Evolutionary conservation across 495 filamentous ascomycete genomes (phyloP).

Genomic region (Penicillium cinerascens): DNA sequence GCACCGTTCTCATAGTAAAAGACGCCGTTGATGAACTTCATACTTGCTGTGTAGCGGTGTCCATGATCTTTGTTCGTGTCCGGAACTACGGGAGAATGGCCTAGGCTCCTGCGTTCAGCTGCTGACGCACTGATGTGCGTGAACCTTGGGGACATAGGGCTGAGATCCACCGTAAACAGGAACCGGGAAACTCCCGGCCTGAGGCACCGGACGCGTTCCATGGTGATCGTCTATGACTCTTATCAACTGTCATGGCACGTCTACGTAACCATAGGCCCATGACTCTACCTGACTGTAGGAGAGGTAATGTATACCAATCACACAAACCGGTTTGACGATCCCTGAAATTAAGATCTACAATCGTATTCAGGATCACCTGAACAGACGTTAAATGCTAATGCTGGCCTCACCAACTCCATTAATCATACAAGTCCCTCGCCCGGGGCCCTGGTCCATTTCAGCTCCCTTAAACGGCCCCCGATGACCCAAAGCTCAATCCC

Average conservation of each 20-base stretch:
- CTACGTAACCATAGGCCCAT: too few species aligned
- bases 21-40: not conserved
- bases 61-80: not conserved
- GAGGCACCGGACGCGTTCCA: not conserved
- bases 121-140: conserved; percentile 19
- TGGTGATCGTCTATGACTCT: not conserved
- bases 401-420: not conserved
- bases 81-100: not conserved
- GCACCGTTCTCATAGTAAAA: not conserved
- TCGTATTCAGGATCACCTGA: not conserved
- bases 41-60: not conserved
- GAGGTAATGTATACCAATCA: too few species aligned
- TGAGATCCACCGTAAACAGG: conserved; percentile 1
- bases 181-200: not conserved
- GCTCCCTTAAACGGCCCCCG: conserved; percentile 26
- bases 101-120: conserved; percentile 28
- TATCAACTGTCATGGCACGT: too few species aligned
- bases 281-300: too few species aligned
- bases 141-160: conserved; percentile 10
- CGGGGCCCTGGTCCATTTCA: not conserved
- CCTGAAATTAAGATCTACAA: too few species aligned
- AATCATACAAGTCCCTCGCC: conserved; percentile 15
- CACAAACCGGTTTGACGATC: too few species aligned
- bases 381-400: not conserved
- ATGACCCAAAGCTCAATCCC: conserved; percentile 43